Evolutionary conservation across 352 stramenopile genomes (phyloP).

Genomic region (Pilasporangium apinafurcum): DNA sequence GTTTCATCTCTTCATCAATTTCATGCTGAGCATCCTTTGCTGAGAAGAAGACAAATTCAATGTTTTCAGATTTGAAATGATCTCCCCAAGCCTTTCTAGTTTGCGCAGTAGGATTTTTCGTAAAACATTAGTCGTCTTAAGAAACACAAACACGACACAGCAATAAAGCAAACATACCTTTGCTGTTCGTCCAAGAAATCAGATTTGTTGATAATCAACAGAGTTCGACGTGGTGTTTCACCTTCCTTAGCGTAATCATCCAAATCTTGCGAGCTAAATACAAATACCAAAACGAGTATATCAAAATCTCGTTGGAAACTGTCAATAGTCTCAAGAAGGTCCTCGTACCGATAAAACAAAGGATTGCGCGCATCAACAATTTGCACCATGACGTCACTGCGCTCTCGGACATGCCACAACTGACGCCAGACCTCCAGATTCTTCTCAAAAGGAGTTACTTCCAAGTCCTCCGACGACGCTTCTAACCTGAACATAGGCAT

Average conservation of each 20-base stretch:
- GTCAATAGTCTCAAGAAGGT: background rate
- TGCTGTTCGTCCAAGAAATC: slow-evolving; percentile 95
- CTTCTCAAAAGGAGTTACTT: slow-evolving; percentile 99
- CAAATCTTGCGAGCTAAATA: slow-evolving; percentile 89
- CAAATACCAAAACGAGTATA: background rate
- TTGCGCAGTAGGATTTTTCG: too few relatives aligned
- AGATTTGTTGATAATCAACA: slow-evolving; percentile 99
- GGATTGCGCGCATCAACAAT: slow-evolving; percentile 99
- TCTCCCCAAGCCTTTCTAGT: slow-evolving; percentile 89
- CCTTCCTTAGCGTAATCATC: slow-evolving; percentile 94
- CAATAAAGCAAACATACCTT: slow-evolving; percentile 33
- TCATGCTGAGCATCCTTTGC: slow-evolving; percentile 92
- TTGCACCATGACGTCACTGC: slow-evolving; percentile 96
- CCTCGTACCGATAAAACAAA: slow-evolving; percentile 93
- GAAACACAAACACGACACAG: background rate
- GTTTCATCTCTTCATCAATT: slow-evolving; percentile 79
- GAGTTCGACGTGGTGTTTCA: slow-evolving; percentile 78
- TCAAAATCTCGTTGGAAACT: background rate
- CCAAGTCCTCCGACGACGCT: slow-evolving; percentile 63
- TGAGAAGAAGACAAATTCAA: slow-evolving; percentile 98
- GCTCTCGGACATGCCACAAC: slow-evolving; percentile 98
- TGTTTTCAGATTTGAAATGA: slow-evolving; percentile 90
- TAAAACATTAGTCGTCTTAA: too few relatives aligned
- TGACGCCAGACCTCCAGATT: slow-evolving; percentile 99
- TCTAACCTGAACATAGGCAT: slow-evolving; percentile 52